A percentile compares a stretch with the other conserved stretches of the same genome.
Conservation (phyloP, 768 basidiomycete genomes). For the Auriscalpium orientale region DNA sequence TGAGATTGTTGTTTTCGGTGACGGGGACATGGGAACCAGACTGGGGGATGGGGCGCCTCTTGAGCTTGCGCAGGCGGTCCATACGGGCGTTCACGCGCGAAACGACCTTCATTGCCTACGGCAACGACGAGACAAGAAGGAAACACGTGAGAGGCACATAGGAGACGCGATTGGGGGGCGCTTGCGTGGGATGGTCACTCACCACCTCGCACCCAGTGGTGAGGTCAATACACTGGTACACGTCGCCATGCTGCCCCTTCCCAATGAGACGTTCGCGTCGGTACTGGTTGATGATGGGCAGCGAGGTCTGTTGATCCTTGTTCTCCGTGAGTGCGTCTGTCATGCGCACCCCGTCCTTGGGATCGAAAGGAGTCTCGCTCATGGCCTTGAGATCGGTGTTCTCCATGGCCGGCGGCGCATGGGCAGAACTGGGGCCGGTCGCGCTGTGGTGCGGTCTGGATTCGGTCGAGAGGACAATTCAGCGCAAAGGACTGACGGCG, state of each 20-base stretch:
- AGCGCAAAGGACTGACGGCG: background rate
- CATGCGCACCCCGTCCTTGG: constrained; percentile 12
- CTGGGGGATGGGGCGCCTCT: constrained; percentile 34
- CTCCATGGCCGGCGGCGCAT: constrained; percentile 11
- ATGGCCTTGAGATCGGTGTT: constrained; percentile 12
- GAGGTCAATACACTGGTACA: constrained; percentile 63
- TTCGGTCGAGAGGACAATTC: background rate
- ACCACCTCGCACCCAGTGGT: constrained; percentile 34
- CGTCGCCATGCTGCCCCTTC: constrained; percentile 85
- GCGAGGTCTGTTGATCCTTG: constrained; percentile 29
- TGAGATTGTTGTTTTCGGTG: constrained; percentile 46
- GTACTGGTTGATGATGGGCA: constrained; percentile 77
- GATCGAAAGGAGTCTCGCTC: constrained; percentile 11
- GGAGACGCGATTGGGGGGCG: background rate
- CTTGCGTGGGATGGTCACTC: constrained; percentile 29
- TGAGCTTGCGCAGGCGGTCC: constrained; percentile 46
- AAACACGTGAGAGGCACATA: constrained; percentile 5
- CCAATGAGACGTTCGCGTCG: constrained; percentile 70
- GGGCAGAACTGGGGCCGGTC: background rate
- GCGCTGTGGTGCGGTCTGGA: background rate
- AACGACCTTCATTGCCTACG: constrained; percentile 75
- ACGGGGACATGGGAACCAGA: constrained; percentile 44
- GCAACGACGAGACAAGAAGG: background rate
- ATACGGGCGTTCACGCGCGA: constrained; percentile 64
- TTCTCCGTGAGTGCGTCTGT: constrained; percentile 20